phyloP scores from a whole-genome alignment of 2,329 filamentous ascomycete genomes.

The Emmonsiellopsis sp. region DNA sequence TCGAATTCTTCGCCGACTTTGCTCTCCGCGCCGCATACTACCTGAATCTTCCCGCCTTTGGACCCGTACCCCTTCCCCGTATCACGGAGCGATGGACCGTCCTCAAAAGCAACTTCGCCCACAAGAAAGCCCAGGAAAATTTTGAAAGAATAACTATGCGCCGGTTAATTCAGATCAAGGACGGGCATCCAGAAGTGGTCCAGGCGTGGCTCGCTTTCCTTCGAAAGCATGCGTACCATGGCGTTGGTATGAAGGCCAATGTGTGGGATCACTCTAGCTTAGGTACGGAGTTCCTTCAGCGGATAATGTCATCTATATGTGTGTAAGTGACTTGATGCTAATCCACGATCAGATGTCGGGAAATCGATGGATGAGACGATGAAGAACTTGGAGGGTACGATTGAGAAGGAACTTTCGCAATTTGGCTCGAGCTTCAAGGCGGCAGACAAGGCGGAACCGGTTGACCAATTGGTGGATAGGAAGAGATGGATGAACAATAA shows the following conservation, averaged over 20 bases:
- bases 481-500: constrained; percentile 29
- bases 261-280: constrained; percentile 78
- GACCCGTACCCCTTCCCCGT: constrained; percentile 75
- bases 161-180: constrained; percentile 82
- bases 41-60: constrained; percentile 73
- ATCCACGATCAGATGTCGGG: constrained; percentile 26
- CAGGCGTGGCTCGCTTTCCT: constrained; percentile 89
- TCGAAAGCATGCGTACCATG: constrained; percentile 84
- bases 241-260: constrained; percentile 99
- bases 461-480: constrained; percentile 28
- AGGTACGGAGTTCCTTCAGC: constrained; percentile 40
- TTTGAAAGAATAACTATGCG: constrained; percentile 86
- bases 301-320: neutral
- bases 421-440: constrained; percentile 33
- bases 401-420: constrained; percentile 31
- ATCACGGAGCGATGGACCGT: constrained; percentile 94
- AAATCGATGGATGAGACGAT: constrained; percentile 32
- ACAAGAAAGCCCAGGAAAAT: constrained; percentile 97
- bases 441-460: constrained; percentile 18
- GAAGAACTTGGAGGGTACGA: constrained; percentile 29
- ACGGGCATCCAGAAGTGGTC: constrained; percentile 80
- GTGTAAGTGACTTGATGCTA: constrained; percentile 6
- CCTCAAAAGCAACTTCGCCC: constrained; percentile 77
- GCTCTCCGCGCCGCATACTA: constrained; percentile 92
- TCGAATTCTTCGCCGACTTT: constrained; percentile 93